Conservation (phyloP, 108 stramenopile species). For the Mediolabrus comicus region DNA sequence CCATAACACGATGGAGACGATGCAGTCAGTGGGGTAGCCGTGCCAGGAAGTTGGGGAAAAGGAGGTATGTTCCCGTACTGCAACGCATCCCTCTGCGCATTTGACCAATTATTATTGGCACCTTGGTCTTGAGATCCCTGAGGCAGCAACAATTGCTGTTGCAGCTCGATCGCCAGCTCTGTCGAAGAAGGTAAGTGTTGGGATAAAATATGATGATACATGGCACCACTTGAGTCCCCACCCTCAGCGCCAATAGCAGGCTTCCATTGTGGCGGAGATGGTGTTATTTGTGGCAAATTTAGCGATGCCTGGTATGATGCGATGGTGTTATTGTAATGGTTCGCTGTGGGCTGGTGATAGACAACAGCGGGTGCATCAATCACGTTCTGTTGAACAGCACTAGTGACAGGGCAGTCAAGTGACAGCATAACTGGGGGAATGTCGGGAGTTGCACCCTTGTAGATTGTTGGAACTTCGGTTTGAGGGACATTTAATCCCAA, state of each 20-base stretch:
- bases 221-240: neutral
- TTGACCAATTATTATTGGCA: neutral
- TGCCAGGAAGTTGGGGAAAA: neutral
- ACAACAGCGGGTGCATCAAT: neutral
- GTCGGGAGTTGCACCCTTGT: neutral
- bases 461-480: neutral
- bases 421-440: neutral
- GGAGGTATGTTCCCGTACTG: neutral
- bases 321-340: neutral
- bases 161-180: neutral
- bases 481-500: neutral
- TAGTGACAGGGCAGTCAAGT: neutral
- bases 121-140: neutral
- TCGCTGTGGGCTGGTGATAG: slow-evolving; percentile 3
- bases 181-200: neutral
- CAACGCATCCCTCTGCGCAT: neutral
- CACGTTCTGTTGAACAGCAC: neutral
- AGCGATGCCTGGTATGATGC: neutral
- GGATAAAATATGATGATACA: neutral
- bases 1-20: neutral
- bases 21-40: neutral
- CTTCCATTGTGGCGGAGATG: slow-evolving; percentile 27
- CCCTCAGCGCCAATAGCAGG: neutral
- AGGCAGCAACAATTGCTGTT: neutral
- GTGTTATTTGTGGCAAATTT: slow-evolving; percentile 23